Evolutionary conservation across 2,329 filamentous ascomycete genomes (phyloP), one percentile per base, ranked within the genome.

Genomic region (Pseudogymnoascus pannorum): DNA sequence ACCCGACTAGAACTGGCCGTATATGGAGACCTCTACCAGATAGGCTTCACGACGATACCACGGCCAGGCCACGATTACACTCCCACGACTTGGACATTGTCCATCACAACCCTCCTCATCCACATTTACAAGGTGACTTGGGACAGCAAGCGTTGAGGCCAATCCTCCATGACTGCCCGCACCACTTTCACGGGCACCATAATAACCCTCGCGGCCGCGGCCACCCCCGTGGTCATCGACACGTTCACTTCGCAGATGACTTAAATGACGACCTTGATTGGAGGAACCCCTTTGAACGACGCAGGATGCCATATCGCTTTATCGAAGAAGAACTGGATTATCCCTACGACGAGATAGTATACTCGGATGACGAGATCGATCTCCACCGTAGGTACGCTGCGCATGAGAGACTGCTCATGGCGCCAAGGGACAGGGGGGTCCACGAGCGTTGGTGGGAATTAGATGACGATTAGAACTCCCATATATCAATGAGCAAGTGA

Each of bases 371-470:
- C 6, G 57, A 40, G 33, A 22, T 38, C 8, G 57, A 58, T 18
- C 36, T 58, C 1, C 57, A 54, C 31, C 48, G 11, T 8, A 54
- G 48, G 8, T 54, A 54, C 26, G 48, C 48, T 5, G 48, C 57
- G 1, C 57, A 58, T 29, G 57, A 58, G 33, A 58, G 57, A 18
- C 36, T 58, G 5, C 36, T 58, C 20, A 38, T 58, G 57, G 33
- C 57, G 18, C 33, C 57, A 12, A 58, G 57, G 31, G 57, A 40
- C 31, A 38, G 57, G 18, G 48, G 26, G 16, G 1, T 16, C 31
- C n/a, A 33, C 12, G 57, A 36, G 33, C 33, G 31, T n/a, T 58
- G 57, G 57, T 58, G 57, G 57, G 57, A 58, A 38, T 33, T 54
- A 31, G 36, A 58, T 36, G 57, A 38, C 11, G 57, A 58, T n/a